Evolutionary conservation across 2,329 filamentous ascomycete species (phyloP).

Genomic region (Botrytis paeoniae): DNA sequence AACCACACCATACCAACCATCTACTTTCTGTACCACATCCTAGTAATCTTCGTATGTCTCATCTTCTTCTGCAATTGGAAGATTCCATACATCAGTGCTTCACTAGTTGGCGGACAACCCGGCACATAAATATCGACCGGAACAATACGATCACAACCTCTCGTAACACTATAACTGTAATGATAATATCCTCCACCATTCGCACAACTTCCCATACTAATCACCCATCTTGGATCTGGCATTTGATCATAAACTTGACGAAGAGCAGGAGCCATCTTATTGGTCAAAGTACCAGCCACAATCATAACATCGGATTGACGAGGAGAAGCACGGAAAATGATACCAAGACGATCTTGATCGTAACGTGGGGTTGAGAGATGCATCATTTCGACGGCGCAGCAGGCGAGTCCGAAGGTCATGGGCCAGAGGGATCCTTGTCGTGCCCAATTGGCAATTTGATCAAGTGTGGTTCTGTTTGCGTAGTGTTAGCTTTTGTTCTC

Average conservation of each 20-base stretch:
- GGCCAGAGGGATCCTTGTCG: conserved; percentile 84
- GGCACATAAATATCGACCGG: conserved; percentile 80
- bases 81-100: conserved; percentile 58
- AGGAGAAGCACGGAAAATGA: conserved; percentile 86
- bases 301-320: conserved; percentile 92
- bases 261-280: conserved; percentile 93
- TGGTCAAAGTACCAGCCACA: conserved; percentile 86
- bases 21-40: conserved; percentile 27
- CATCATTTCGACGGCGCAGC: conserved; percentile 93
- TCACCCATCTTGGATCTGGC: conserved; percentile 85
- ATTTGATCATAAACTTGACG: conserved; percentile 94
- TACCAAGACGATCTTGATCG: conserved; percentile 83
- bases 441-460: conserved; percentile 79
- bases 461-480: conserved; percentile 64
- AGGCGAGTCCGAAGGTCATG: conserved; percentile 84
- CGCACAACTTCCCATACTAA: conserved; percentile 80
- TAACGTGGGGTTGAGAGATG: conserved; percentile 83
- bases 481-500: conserved; percentile 16
- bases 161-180: conserved; percentile 75
- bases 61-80: conserved; percentile 25
- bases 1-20: background rate
- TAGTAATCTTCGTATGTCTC: conserved; percentile 24
- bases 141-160: conserved; percentile 73
- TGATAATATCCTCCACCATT: conserved; percentile 87
- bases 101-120: conserved; percentile 63